phyloP scores from a whole-genome alignment of 225 moss, liverwort and hornwort genomes.

The Straminergon stramineum region DNA sequence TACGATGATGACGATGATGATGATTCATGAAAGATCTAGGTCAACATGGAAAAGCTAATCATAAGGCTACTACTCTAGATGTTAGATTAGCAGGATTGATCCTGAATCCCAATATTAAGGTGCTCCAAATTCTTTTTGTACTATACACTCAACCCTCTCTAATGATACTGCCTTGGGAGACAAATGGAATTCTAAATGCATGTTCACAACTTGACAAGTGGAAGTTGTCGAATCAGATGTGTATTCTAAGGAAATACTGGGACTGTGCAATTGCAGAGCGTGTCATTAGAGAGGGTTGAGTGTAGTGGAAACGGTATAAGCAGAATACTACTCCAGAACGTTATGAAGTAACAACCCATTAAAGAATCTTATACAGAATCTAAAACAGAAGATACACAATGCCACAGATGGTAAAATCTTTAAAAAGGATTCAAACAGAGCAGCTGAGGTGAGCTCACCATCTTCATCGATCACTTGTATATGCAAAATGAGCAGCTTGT shows the following conservation, averaged over 20 bases:
- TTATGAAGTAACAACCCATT: neutral
- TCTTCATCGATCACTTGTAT: conserved; percentile 85
- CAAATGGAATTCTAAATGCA: neutral
- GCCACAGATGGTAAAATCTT: neutral
- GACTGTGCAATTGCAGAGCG: neutral
- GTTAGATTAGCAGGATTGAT: neutral
- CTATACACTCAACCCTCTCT: neutral
- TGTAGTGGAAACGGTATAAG: neutral
- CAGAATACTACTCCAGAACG: neutral
- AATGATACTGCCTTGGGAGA: neutral
- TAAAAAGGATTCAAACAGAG: neutral
- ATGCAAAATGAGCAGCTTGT: conserved; percentile 66
- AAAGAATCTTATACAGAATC: neutral
- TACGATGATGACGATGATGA: neutral
- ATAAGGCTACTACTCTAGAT: neutral
- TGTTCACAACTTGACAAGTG: neutral
- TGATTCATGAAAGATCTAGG: neutral
- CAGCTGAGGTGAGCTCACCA: conserved; percentile 28
- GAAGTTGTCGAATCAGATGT: neutral
- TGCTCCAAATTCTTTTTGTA: neutral
- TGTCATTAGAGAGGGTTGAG: neutral
- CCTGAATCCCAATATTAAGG: neutral
- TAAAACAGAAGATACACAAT: neutral
- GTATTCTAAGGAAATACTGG: neutral
- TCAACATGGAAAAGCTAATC: neutral